Evolutionary conservation across 345 rosid species (phyloP).

Genomic region (Iberis pinnata): DNA sequence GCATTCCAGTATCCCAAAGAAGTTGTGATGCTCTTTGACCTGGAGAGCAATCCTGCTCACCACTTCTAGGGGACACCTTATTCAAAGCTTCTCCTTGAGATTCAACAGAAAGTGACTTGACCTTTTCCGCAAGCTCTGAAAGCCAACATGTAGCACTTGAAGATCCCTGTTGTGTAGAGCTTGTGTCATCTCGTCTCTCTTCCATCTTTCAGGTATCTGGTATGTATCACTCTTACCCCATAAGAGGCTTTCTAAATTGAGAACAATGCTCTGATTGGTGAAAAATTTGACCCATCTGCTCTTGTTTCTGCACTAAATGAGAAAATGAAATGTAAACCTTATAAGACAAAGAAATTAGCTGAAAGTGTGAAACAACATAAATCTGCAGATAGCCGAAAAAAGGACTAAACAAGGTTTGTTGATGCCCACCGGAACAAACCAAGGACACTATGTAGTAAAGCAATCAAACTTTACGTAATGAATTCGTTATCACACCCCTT

Average conservation of each 20-base stretch:
- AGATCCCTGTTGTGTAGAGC: conserved; percentile 58
- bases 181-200: conserved; percentile 66
- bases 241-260: conserved; percentile 35
- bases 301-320: conserved; percentile 35
- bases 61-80: conserved; percentile 58
- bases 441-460: conserved; percentile 17
- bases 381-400: conserved; percentile 12
- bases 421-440: no score
- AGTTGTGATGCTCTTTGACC: conserved; percentile 74
- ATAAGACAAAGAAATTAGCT: conserved; percentile 20
- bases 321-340: conserved; percentile 23
- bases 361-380: not conserved
- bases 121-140: conserved; percentile 66
- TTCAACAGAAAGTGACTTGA: conserved; percentile 63
- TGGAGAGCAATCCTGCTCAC: conserved; percentile 56
- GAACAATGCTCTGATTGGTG: conserved; percentile 22
- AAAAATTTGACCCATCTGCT: conserved; percentile 27
- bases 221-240: conserved; percentile 62
- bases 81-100: conserved; percentile 57
- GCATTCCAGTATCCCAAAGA: conserved; percentile 89
- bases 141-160: conserved; percentile 67
- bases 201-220: conserved; percentile 55
- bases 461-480: conserved; percentile 27
- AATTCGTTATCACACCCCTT: conserved; percentile 15
- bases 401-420: no score